phyloP scores from a whole-genome alignment of 2,329 filamentous ascomycete genomes.

The Cercospora sp. region DNA sequence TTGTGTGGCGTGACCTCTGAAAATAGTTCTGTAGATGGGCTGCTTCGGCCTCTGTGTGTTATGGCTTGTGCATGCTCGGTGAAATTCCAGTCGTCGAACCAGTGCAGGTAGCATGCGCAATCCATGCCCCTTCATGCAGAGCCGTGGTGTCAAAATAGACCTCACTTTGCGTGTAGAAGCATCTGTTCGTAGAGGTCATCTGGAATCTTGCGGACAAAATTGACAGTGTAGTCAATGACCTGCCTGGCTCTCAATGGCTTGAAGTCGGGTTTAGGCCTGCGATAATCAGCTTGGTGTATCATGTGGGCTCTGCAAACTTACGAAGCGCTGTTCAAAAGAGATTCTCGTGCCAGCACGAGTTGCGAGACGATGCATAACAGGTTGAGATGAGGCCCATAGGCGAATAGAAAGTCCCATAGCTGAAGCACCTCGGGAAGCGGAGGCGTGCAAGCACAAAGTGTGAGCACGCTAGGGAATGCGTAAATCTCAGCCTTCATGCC shows the following conservation, averaged over 20 bases:
- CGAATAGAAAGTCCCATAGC: slow-evolving; percentile 96
- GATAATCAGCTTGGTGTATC: background rate
- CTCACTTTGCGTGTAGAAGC: slow-evolving; percentile 76
- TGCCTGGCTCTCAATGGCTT: slow-evolving; percentile 37
- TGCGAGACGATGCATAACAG: slow-evolving; percentile 96
- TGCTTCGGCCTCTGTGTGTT: background rate
- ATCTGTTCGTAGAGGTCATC: slow-evolving; percentile 89
- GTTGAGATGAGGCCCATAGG: slow-evolving; percentile 92
- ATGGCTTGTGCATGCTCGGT: background rate
- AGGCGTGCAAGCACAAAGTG: slow-evolving; percentile 91
- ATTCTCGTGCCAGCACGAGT: slow-evolving; percentile 80
- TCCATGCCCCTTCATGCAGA: too few species aligned
- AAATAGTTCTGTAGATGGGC: background rate
- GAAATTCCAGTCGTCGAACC: background rate
- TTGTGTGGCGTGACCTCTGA: background rate
- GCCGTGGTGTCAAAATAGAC: background rate
- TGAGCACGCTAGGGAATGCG: slow-evolving; percentile 91
- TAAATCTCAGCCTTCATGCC: slow-evolving; percentile 92
- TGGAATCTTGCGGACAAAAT: slow-evolving; percentile 85
- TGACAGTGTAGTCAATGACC: slow-evolving; percentile 65
- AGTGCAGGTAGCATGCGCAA: too few species aligned
- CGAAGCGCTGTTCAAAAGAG: slow-evolving; percentile 81
- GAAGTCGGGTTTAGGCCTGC: slow-evolving; percentile 71
- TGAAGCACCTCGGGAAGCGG: slow-evolving; percentile 88
- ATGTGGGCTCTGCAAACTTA: slow-evolving; percentile 45